Conservation (phyloP, 495 filamentous ascomycete species). For the Polyplosphaeria fusca region DNA sequence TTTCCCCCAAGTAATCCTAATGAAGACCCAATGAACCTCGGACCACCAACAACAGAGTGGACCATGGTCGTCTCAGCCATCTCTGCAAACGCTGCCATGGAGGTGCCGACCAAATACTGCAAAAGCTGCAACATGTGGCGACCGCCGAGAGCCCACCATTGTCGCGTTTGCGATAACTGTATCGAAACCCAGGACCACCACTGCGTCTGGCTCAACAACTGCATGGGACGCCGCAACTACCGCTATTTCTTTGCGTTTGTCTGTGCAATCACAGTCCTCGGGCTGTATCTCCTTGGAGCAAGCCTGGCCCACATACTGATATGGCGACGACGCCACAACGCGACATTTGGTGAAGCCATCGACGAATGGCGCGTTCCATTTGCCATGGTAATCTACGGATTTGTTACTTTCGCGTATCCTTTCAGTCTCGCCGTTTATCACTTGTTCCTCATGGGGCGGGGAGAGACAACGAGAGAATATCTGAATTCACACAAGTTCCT, state of each 20-base stretch:
- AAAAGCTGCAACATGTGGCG: conserved; percentile 96
- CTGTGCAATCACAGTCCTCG: conserved; percentile 67
- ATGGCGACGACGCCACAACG: conserved; percentile 56
- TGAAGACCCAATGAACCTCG: conserved; percentile 73
- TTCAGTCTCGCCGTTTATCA: conserved; percentile 83
- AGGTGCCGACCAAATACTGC: conserved; percentile 96
- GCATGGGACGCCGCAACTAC: conserved; percentile 94
- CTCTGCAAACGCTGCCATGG: conserved; percentile 76
- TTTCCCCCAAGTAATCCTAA: conserved; percentile 57
- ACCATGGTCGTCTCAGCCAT: conserved; percentile 77
- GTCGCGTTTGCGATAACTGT: conserved; percentile 93
- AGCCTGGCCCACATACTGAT: conserved; percentile 75
- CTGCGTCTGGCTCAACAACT: conserved; percentile 99
- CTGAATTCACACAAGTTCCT: conserved; percentile 92
- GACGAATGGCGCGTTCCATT: conserved; percentile 71
- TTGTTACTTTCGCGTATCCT: conserved; percentile 74
- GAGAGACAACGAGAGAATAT: conserved; percentile 94
- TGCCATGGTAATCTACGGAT: conserved; percentile 81
- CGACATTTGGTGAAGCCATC: conserved; percentile 67
- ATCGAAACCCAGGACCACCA: conserved; percentile 98
- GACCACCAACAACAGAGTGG: conserved; percentile 87
- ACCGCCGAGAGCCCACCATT: conserved; percentile 91
- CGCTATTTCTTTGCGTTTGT: conserved; percentile 96
- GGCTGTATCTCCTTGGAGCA: conserved; percentile 69
- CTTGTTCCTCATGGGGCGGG: conserved; percentile 80